phyloP scores from a whole-genome alignment of 2,329 filamentous ascomycete genomes.

The Fusarium pininemorale region DNA sequence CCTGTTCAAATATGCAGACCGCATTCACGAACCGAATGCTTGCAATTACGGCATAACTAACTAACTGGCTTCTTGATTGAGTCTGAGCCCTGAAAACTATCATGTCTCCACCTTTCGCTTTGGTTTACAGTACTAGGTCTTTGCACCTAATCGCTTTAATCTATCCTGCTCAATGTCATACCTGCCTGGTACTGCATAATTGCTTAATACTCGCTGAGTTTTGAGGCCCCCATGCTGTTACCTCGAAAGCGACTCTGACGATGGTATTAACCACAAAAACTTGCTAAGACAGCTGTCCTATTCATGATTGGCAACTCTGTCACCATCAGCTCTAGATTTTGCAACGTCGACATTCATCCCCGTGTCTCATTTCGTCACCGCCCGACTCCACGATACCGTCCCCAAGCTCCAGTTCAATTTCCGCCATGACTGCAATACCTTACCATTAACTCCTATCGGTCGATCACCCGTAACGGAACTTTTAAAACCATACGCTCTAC shows the following conservation, averaged over 20 bases:
- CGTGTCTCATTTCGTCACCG: conserved; percentile 6
- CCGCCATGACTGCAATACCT: conserved; percentile 13
- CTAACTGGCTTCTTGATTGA: conserved; percentile 20
- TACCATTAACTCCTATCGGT: neutral
- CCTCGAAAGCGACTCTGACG: neutral
- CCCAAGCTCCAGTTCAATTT: conserved; percentile 11
- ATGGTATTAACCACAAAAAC: neutral
- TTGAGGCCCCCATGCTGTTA: conserved; percentile 2
- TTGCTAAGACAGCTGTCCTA: neutral
- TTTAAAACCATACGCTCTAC: neutral
- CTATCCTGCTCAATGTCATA: neutral
- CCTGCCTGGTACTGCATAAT: conserved; percentile 13
- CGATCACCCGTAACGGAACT: neutral
- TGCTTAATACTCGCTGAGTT: neutral
- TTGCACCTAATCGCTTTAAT: conserved; percentile 1
- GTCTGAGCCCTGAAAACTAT: conserved; percentile 28
- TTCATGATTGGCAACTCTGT: neutral
- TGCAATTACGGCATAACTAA: conserved; percentile 18
- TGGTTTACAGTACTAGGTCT: conserved; percentile 8
- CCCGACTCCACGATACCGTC: conserved; percentile 24
- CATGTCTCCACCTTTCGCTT: conserved; percentile 25
- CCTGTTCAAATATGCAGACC: conserved; percentile 23
- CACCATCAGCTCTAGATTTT: conserved; percentile 5
- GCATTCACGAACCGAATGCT: conserved; percentile 13
- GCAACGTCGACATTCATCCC: neutral